Evolutionary conservation across 257 asterid genomes (phyloP), one percentile per base, ranked within the genome.

Genomic region (Solanum appendiculatum): DNA sequence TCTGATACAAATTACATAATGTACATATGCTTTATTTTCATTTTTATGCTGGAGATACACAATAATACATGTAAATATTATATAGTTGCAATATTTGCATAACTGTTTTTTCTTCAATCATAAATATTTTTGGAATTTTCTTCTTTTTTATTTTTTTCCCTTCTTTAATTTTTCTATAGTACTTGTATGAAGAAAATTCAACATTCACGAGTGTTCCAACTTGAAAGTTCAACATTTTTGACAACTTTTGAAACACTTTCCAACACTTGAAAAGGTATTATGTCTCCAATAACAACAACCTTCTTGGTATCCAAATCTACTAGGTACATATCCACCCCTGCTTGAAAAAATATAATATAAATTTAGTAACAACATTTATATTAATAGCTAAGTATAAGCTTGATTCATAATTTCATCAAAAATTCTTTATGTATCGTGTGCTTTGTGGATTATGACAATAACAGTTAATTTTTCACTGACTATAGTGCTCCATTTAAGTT

Each of bases 251-350:
- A 96, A 60, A 96, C 93, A 88, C 98, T 96, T 92, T 96, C 97
- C 94, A 96, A 90, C 10, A 96, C 97, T 90, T 95, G 91, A 83
- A 90, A 92, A 27, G 99, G 98, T 58, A 90, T 91, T 51, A 96
- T 92, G 91, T 96, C 99, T 69, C 99, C 99, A 51, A 82, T 93
- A 70, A 95, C 91, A 64, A 96, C 97, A 83, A 96, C 99, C 95
- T 92, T 94, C 92, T 96, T 96, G 54, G 93, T 92, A 83, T 96
- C 98, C 92, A 96, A 82, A 86, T 96, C 96, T 86, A 96, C 88
- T 92, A 94, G 87, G 88, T 95, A 95, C 36, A 96, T 95, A 27
- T 83, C 93, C 87, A 96, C 99, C 18, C 99, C 99, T 96, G 85
- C 5, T 80, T 39, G 11, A 37, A 1, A 4, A 36, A 20, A 20